Conservation (phyloP, 2,329 filamentous ascomycete genomes). For the Phaeosphaeriaceae sp. region DNA sequence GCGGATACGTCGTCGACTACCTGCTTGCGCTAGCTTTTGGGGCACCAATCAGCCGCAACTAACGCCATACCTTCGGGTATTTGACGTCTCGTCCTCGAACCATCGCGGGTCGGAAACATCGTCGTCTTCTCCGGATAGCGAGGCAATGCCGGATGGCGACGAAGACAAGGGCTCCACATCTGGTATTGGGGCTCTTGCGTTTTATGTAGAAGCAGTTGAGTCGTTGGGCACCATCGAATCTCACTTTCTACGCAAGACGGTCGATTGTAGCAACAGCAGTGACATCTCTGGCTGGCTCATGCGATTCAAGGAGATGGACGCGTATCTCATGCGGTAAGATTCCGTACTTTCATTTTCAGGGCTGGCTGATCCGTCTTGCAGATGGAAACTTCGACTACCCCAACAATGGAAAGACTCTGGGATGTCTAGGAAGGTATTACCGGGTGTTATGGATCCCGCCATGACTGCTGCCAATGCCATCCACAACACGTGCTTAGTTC, state of each 20-base stretch:
- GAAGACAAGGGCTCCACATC: neutral
- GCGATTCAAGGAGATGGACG: slow-evolving; percentile 3
- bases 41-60: slow-evolving; percentile 2
- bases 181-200: slow-evolving; percentile 5
- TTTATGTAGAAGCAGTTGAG: slow-evolving; percentile 7
- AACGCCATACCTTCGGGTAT: slow-evolving; percentile 2
- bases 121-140: neutral
- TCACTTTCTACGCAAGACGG: neutral
- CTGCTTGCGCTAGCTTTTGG: slow-evolving; percentile 9
- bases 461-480: slow-evolving; percentile 9
- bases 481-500: slow-evolving; percentile 6
- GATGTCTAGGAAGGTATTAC: slow-evolving; percentile 1
- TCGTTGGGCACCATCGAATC: slow-evolving; percentile 1
- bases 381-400: slow-evolving; percentile 3
- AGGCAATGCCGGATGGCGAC: neutral
- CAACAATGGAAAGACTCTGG: slow-evolving; percentile 11
- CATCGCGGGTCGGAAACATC: neutral
- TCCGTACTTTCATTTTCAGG: neutral
- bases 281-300: slow-evolving; percentile 2
- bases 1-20: neutral
- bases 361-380: neutral
- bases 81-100: neutral
- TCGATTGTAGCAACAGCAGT: neutral
- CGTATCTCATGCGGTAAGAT: slow-evolving; percentile 1
- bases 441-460: slow-evolving; percentile 6